phyloP scores from a whole-genome alignment of 2,329 filamentous ascomycete genomes.

The Pyrenophora seminiperda region DNA sequence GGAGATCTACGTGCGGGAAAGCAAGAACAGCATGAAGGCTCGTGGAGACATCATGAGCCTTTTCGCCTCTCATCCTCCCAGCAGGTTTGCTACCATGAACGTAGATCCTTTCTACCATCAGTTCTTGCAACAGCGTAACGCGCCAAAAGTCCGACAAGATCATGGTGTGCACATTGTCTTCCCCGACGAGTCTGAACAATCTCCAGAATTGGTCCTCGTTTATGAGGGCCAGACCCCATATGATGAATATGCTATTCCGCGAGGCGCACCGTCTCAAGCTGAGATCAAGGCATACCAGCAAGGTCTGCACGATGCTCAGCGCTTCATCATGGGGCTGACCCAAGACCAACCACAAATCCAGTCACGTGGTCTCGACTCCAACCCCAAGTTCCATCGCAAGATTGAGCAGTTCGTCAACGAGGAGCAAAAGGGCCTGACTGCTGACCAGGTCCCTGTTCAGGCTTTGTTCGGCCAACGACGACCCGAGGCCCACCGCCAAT shows the following conservation, averaged over 20 bases:
- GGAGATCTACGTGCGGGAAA: conserved; percentile 86
- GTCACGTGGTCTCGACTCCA: conserved; percentile 59
- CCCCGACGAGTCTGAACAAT: conserved; percentile 64
- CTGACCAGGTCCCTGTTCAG: conserved; percentile 62
- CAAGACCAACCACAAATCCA: conserved; percentile 62
- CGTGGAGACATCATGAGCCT: conserved; percentile 76
- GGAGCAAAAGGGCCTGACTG: conserved; percentile 58
- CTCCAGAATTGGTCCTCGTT: conserved; percentile 71
- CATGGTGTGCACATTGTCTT: conserved; percentile 76
- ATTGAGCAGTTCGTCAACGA: conserved; percentile 63
- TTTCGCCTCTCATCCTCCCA: conserved; percentile 74
- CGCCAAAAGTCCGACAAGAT: conserved; percentile 66
- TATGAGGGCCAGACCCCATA: conserved; percentile 69
- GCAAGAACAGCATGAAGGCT: conserved; percentile 79
- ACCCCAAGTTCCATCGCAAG: conserved; percentile 67
- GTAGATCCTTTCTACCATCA: conserved; percentile 82
- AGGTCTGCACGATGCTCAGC: conserved; percentile 63
- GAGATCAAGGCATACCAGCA: conserved; percentile 63
- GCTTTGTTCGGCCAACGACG: conserved; percentile 56
- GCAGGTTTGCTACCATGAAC: conserved; percentile 68
- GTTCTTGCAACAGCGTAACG: conserved; percentile 69
- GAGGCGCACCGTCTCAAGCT: conserved; percentile 59
- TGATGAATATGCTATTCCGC: conserved; percentile 60
- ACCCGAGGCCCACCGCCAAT: conserved; percentile 59
- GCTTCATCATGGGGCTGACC: conserved; percentile 60